Percentiles rank a stretch among this genome's conserved stretches.
phyloP scores from a whole-genome alignment of 2,329 filamentous ascomycete genomes.

The Trichoderma citrinoviride region DNA sequence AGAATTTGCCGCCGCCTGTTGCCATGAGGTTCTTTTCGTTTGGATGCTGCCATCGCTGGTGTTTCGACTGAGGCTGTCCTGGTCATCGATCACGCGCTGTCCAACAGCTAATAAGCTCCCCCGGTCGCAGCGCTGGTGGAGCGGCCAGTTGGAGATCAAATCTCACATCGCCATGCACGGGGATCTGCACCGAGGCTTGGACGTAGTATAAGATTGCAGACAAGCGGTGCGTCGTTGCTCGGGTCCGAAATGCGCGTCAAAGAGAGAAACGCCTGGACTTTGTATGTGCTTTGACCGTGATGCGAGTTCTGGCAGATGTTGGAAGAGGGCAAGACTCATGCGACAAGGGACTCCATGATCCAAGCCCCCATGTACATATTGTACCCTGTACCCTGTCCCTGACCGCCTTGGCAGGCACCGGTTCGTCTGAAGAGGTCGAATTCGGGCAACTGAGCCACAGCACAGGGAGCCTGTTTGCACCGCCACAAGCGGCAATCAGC shows the following conservation, averaged over 20 bases:
- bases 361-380: conserved; percentile 1
- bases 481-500: background rate
- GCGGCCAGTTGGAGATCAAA: conserved; percentile 1
- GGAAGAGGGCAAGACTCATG: background rate
- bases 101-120: no score
- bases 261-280: no score
- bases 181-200: conserved; percentile 2
- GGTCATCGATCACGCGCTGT: no score
- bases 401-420: background rate
- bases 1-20: background rate
- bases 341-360: background rate
- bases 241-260: background rate
- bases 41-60: background rate
- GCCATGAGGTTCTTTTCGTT: background rate
- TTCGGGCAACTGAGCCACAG: background rate
- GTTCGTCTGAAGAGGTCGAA: no score
- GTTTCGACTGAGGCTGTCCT: conserved; percentile 6
- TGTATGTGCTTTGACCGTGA: background rate
- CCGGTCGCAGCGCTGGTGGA: background rate
- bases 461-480: background rate
- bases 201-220: background rate
- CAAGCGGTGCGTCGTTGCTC: background rate
- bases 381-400: background rate
- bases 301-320: background rate
- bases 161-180: conserved; percentile 7